These are phyloP conservation scores for Xylaria castorea DNA, from an alignment of 495 filamentous ascomycete species.

Conservation along the genomic window DNA sequence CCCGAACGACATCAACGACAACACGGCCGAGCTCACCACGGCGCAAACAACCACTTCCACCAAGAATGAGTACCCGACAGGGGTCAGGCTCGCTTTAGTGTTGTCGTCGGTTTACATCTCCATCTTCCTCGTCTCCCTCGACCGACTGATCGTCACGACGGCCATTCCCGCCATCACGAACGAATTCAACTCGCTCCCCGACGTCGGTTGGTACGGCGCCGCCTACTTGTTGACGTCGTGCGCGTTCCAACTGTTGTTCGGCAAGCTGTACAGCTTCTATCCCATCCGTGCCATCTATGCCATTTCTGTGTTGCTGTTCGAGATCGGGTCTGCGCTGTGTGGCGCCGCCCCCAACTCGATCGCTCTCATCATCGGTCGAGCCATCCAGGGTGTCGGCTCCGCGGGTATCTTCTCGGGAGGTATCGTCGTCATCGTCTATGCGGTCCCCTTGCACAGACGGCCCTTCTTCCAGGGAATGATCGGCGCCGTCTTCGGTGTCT, in stretches of 20 bases:
- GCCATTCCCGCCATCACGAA: conserved; percentile 60
- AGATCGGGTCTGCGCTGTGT: conserved; percentile 61
- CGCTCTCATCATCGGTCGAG: conserved; percentile 63
- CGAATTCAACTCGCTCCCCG: conserved; percentile 51
- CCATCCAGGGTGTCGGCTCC: conserved; percentile 61
- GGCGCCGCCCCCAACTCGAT: conserved; percentile 60
- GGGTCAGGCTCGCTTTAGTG: conserved; percentile 38
- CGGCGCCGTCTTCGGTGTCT: conserved; percentile 62
- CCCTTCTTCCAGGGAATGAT: conserved; percentile 51
- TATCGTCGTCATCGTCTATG: conserved; percentile 52
- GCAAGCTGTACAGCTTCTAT: conserved; percentile 56
- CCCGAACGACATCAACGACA: conserved; percentile 17
- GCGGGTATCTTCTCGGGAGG: conserved; percentile 50
- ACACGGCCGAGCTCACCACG: conserved; percentile 19
- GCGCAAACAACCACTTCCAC: conserved; percentile 3
- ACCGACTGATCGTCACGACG: conserved; percentile 53
- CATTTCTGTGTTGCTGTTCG: conserved; percentile 50
- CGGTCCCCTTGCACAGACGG: conserved; percentile 54
- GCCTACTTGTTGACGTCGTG: conserved; percentile 58
- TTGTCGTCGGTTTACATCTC: conserved; percentile 42
- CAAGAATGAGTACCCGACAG: conserved; percentile 37
- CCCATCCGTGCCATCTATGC: conserved; percentile 52
- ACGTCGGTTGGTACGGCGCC: conserved; percentile 63
- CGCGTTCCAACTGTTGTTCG: conserved; percentile 55
- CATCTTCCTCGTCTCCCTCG: conserved; percentile 49